Evolutionary conservation across 805 yeast species (phyloP).

Genomic region (Tanozyma kutaoensis): DNA sequence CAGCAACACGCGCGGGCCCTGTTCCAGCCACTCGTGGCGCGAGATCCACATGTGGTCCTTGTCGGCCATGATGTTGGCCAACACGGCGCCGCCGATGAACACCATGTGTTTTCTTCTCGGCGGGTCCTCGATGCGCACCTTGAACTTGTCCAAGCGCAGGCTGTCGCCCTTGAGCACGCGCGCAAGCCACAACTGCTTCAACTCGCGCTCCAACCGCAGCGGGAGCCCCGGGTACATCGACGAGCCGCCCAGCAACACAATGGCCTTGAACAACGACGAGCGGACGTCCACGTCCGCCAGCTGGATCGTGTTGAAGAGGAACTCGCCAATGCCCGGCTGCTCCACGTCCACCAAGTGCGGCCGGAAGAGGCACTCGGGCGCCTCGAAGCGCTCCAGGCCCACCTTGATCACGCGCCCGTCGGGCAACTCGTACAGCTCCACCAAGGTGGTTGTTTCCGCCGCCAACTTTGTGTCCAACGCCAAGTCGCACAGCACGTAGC

Average conservation of each 20-base stretch:
- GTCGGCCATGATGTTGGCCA: slow-evolving; percentile 96
- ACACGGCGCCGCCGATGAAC: slow-evolving; percentile 95
- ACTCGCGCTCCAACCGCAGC: slow-evolving; percentile 85
- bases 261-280: slow-evolving; percentile 76
- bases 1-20: slow-evolving; percentile 71
- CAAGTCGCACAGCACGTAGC: slow-evolving; percentile 91
- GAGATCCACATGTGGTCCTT: slow-evolving; percentile 97
- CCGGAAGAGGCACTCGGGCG: slow-evolving; percentile 95
- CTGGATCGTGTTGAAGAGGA: slow-evolving; percentile 83
- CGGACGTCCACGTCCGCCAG: slow-evolving; percentile 91
- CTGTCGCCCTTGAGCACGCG: slow-evolving; percentile 82
- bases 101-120: slow-evolving; percentile 99
- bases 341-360: slow-evolving; percentile 91
- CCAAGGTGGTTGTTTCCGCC: slow-evolving; percentile 89
- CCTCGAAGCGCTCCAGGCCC: slow-evolving; percentile 92
- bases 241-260: slow-evolving; percentile 94
- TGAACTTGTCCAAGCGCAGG: slow-evolving; percentile 75
- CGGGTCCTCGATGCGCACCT: slow-evolving; percentile 95
- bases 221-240: slow-evolving; percentile 99
- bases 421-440: slow-evolving; percentile 85
- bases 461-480: slow-evolving; percentile 80
- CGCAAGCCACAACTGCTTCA: slow-evolving; percentile 92
- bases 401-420: slow-evolving; percentile 91
- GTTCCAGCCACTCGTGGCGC: slow-evolving; percentile 96
- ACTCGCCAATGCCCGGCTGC: slow-evolving; percentile 94